Evolutionary conservation across 75 land plant genomes (phyloP), one percentile per base, ranked within the genome.

Genomic region (Chamaecyparis obtusa): DNA sequence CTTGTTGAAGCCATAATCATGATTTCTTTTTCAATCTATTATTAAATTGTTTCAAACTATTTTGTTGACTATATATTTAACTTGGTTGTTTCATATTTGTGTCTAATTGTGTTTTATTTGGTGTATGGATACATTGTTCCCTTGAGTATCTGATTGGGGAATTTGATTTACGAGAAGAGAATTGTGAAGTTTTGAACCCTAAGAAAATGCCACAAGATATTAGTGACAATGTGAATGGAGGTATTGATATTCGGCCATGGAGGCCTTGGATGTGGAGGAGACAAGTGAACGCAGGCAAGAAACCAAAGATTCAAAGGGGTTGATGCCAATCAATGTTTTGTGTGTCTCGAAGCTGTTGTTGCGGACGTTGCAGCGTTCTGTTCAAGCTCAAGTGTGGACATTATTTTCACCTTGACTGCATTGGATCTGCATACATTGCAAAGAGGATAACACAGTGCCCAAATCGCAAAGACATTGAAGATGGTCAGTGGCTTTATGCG

Each of bases 401-500:
- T 46, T 43, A 69, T 71, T 88, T 88, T 51, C 89, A 88, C 57
- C 49, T 88, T 35, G 90, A 89, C 74, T 89, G 90, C 36, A 89
- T 89, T 48, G 90, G 90, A 37, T 89, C 90, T 15, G 89, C 90
- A 37, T 87, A 87, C 85, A 89, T 87, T 89, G 89, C 85, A 43
- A 89, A 89, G 72, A 88, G 90, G 32, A 86, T 83, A 19, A 89
- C 87, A 88, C 90, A 89, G 19, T 89, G 90, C 85, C 90, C 90
- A 32, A 89, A 89, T 87, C 87, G 90, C 85, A 74, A 88, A n/a
- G 89, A 87, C 32, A 85, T 89, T 55, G 90, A n/a, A n/a, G n/a
- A n/a, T n/a, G n/a, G n/a, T n/a, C n/a, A n/a, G n/a, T n/a, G n/a
- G n/a, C n/a, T n/a, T n/a, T n/a, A n/a, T n/a, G n/a, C n/a, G n/a